Percentiles rank a stretch among this genome's conserved stretches.
These are phyloP conservation scores for Crucibulum laeve DNA, from an alignment of 768 basidiomycete species.

Conservation along the genomic window DNA sequence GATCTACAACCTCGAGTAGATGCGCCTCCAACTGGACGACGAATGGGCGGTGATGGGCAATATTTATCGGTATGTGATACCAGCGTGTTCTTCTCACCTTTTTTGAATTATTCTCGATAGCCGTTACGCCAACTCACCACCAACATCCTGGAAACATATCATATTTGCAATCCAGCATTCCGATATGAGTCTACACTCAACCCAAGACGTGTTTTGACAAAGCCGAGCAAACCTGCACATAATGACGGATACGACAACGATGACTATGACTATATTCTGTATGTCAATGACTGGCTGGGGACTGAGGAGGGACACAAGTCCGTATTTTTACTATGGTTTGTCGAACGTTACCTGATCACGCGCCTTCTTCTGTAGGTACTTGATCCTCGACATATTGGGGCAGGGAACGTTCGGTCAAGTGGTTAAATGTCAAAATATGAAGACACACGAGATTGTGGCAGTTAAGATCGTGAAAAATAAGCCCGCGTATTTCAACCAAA, in stretches of 20 bases:
- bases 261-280: constrained; percentile 98
- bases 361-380: constrained; percentile 52
- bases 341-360: constrained; percentile 3
- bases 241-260: constrained; percentile 99
- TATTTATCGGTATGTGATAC: constrained; percentile 71
- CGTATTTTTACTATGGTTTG: constrained; percentile 25
- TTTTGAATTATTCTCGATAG: constrained; percentile 23
- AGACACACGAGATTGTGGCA: constrained; percentile 97
- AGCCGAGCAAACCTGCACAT: constrained; percentile 92
- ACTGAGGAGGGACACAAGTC: constrained; percentile 94
- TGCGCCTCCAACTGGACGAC: constrained; percentile 54
- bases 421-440: constrained; percentile 99
- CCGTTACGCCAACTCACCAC: constrained; percentile 73
- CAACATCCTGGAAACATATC: constrained; percentile 85
- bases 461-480: constrained; percentile 99
- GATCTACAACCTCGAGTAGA: constrained; percentile 80
- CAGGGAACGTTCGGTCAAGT: constrained; percentile 99
- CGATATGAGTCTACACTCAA: constrained; percentile 94
- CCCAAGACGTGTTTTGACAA: constrained; percentile 93
- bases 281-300: constrained; percentile 97
- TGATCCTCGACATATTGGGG: constrained; percentile 96
- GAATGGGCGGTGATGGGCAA: constrained; percentile 73
- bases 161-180: constrained; percentile 92
- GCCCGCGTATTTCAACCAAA: constrained; percentile 98
- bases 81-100: constrained; percentile 2